Evolutionary conservation across 495 filamentous ascomycete genomes (phyloP).

Genomic region (Cercophora scortea): DNA sequence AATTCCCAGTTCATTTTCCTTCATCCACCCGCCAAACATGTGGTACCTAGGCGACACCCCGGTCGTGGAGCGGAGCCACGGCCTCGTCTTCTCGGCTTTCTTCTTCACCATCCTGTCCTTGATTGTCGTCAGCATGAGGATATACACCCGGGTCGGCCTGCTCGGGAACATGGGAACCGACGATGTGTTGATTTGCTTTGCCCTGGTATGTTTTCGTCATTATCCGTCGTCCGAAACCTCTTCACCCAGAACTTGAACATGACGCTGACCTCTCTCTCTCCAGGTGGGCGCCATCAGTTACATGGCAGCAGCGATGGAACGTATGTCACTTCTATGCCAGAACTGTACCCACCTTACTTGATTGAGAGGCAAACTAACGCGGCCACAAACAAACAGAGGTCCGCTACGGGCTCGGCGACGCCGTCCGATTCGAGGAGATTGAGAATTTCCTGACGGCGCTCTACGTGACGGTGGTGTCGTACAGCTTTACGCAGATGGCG

Average conservation of each 20-base stretch:
- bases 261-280: not conserved
- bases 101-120: slow-evolving; percentile 7
- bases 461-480: slow-evolving; percentile 8
- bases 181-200: slow-evolving; percentile 4
- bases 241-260: not conserved
- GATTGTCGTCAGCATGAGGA: not conserved
- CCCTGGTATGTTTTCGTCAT: not conserved
- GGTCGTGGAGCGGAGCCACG: slow-evolving; percentile 8
- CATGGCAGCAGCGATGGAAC: not conserved
- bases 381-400: not conserved
- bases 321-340: not conserved
- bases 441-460: slow-evolving; percentile 26
- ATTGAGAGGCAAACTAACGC: not conserved
- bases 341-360: too few relatives aligned
- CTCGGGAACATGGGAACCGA: slow-evolving; percentile 5
- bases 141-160: slow-evolving; percentile 3
- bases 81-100: slow-evolving; percentile 2
- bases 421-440: slow-evolving; percentile 2
- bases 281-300: not conserved
- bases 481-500: slow-evolving; percentile 7
- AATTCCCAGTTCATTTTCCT: too few relatives aligned
- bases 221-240: not conserved
- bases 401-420: not conserved
- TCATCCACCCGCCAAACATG: slow-evolving; percentile 1
- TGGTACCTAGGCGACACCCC: slow-evolving; percentile 6